Base-by-base conservation (phyloP, 1,139 yeast species). In the Sugiyamaella novakii region DNA sequence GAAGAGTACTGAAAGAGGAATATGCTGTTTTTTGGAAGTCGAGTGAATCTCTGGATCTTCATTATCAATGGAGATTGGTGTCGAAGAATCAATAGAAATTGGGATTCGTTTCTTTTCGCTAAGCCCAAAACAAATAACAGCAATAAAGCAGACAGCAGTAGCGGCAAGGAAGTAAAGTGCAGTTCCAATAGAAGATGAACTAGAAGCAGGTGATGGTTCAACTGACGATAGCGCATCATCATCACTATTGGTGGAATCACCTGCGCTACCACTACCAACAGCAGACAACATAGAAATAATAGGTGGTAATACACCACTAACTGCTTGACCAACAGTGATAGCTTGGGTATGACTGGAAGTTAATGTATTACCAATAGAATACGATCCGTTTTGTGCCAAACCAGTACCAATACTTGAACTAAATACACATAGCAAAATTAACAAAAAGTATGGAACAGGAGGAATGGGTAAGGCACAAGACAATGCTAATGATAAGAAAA, bases 251-350 rank as follows among this genome's bases (percentile, higher is more conserved):
- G 42, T 51, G 17, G 46, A 31, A 8, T 47, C 78, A 43, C 64
- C 72, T 55, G 79, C 69, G 53, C 71, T 72, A 1, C 72, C 73
- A 17, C 61, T 66, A 1, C 63, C 46, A 6, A 54, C 43, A 15
- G 66, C 76, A 1, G 91, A 79, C 1, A 80, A 46, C 43, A 91
- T 81, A 47, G 89, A 72, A 0, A 95, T 84, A 12, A 84, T 67
- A 0, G 96, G 81, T 0, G 98, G 98, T 44, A 91, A 71, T 0
- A 91, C 95, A 0, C 98, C 98, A 0, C 97, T 89, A 11, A 91
- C 73, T 0, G 96, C 96, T 66, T 92, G 96, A 1, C 98, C 98
- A 4, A 89, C 89, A 86, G 92, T 87, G 3, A 86, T 86, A 0
- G 87, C 95, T 61, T 91, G 95, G 12, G 91, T 87, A 63, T 82